These are phyloP conservation scores for Sporothrix protearum DNA, from an alignment of 2,329 filamentous ascomycete genomes.

Conservation along the genomic window DNA sequence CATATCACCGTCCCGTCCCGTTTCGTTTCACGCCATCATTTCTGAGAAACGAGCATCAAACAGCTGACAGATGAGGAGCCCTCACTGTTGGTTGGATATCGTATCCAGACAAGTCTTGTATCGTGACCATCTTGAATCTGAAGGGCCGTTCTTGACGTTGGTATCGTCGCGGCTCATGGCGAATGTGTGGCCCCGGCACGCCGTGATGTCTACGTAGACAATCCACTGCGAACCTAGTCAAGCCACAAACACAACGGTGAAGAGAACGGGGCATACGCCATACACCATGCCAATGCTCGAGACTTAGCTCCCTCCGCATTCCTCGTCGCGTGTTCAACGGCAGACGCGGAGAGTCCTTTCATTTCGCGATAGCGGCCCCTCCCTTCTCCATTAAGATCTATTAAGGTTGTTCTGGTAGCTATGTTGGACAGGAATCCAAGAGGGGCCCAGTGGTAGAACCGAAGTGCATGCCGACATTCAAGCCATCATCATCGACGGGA, in stretches of 20 bases:
- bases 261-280: not conserved
- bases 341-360: not conserved
- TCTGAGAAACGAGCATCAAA: conserved; percentile 12
- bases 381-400: not conserved
- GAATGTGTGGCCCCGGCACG: not conserved
- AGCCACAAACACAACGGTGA: not conserved
- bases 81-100: not conserved
- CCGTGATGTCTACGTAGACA: not conserved
- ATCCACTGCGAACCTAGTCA: not conserved
- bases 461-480: not conserved
- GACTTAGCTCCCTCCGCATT: not conserved
- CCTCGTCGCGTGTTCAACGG: not conserved
- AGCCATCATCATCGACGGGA: not conserved
- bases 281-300: not conserved
- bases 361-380: not conserved
- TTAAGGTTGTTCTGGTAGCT: not conserved
- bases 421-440: not conserved
- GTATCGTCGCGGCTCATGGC: not conserved
- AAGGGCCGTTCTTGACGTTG: too few relatives aligned
- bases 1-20: not conserved
- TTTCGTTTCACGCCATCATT: conserved; percentile 13
- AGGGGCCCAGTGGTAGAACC: not conserved
- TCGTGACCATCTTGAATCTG: too few relatives aligned
- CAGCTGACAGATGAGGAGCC: not conserved
- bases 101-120: not conserved